Base-by-base conservation (phyloP, 345 rosid genomes). In the Conringia planisiliqua region DNA sequence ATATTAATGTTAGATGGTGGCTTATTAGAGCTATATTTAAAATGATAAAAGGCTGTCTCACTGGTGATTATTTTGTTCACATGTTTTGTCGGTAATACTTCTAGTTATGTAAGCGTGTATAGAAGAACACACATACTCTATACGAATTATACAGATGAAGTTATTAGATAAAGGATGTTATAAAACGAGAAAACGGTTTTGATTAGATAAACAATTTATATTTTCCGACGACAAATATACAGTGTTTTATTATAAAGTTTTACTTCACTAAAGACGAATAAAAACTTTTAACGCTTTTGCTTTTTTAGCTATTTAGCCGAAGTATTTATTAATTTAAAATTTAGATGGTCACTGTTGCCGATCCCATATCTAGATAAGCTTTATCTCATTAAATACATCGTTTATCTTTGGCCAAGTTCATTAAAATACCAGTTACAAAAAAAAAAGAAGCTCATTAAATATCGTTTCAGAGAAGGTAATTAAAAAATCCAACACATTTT, bases 31-130 rank as follows among this genome's bases (percentile, higher is more conserved):
- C 63, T n/a, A 51, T 30, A 60, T 61, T 30, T 40, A 51, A 68
- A 73, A 30, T 61, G 74, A 68, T 42, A 40, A 61, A 68, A 51
- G 48, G 79, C 79, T 75, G 79, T 68, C 62, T 68, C 74, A 61
- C 35, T 60, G 64, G 26, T 60, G 70, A 56, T 61, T 56, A 51
- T 61, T 30, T 67, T 59, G 55, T 58, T 67, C 54, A 68, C 74
- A 68, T 75, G 70, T 52, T 68, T 75, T 75, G 79, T 75, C 79
- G 74, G 79, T 68, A 30, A 40, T 61, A 42, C 33, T 47, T 20
- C 50, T 52, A 42, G 13, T 36, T 30, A 33, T 75, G 57, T 32
- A 63, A 63, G 77, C 63, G 39, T 73, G 65, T 73, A 65, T 65
- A 33, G 5, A 6, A 22, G 32, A 73, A 42, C 27, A 64, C 65